phyloP scores from a whole-genome alignment of 2,329 filamentous ascomycete genomes.

The Nigrospora sphaerica region DNA sequence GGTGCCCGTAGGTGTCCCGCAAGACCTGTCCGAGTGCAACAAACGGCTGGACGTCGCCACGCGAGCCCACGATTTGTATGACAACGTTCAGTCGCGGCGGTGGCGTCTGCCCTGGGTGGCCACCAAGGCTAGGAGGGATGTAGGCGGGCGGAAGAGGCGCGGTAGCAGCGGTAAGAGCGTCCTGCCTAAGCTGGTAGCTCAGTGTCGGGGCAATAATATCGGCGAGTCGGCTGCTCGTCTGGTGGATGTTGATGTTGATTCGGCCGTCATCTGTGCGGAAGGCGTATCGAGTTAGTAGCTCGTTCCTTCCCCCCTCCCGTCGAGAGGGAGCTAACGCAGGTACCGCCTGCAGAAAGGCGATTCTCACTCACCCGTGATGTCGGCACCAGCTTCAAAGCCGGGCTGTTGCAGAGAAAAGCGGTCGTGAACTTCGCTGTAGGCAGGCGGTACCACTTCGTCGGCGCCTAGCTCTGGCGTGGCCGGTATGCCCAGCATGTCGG shows the following conservation, averaged over 20 bases:
- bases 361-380: constrained; percentile 40
- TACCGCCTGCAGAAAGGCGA: neutral
- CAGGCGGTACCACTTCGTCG: constrained; percentile 39
- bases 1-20: constrained; percentile 39
- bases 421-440: constrained; percentile 51
- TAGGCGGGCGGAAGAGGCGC: constrained; percentile 57
- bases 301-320: too few species aligned
- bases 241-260: constrained; percentile 73
- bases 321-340: neutral
- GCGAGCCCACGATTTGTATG: constrained; percentile 45
- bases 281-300: neutral
- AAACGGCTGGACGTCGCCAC: constrained; percentile 53
- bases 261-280: constrained; percentile 59
- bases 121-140: constrained; percentile 66
- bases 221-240: constrained; percentile 58
- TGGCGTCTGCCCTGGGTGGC: constrained; percentile 40
- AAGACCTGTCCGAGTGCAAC: constrained; percentile 46
- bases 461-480: constrained; percentile 29
- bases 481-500: neutral
- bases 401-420: constrained; percentile 53
- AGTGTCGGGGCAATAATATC: constrained; percentile 61
- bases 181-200: constrained; percentile 45
- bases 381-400: constrained; percentile 56
- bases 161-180: constrained; percentile 23
- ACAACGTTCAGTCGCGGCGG: constrained; percentile 40